These are phyloP conservation scores for Oenanthe javanica DNA, from an alignment of 140 eudicot species.

Conservation along the genomic window DNA sequence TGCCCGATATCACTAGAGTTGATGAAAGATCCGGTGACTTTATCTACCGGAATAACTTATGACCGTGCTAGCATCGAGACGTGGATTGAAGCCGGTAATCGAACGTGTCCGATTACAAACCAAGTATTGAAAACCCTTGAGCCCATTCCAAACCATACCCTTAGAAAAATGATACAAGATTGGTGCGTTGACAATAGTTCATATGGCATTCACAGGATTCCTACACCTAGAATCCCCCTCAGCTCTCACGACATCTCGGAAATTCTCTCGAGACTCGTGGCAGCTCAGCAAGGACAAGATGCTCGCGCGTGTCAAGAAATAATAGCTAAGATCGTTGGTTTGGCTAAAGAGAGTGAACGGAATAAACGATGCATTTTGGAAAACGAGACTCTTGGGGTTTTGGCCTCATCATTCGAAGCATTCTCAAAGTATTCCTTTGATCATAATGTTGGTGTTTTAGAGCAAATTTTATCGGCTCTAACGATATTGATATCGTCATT, in stretches of 20 bases:
- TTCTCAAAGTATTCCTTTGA: conserved; percentile 25
- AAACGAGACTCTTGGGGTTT: conserved; percentile 10
- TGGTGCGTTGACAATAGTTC: conserved; percentile 33
- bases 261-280: conserved; percentile 19
- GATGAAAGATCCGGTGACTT: conserved; percentile 70
- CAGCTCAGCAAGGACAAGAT: background rate
- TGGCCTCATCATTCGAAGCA: conserved; percentile 33
- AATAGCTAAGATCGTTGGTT: conserved; percentile 28
- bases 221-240: conserved; percentile 28
- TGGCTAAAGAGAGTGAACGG: conserved; percentile 49
- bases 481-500: conserved; percentile 29
- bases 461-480: conserved; percentile 36
- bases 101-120: conserved; percentile 26
- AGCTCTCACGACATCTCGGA: conserved; percentile 15
- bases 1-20: conserved; percentile 60
- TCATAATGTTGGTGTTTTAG: conserved; percentile 26
- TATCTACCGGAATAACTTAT: conserved; percentile 57
- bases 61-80: conserved; percentile 51
- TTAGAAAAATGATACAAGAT: conserved; percentile 27
- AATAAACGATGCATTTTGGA: conserved; percentile 40
- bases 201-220: conserved; percentile 23
- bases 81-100: conserved; percentile 50
- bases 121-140: conserved; percentile 16
- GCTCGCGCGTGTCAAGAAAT: conserved; percentile 21
- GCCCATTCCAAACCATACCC: conserved; percentile 25